Base-by-base conservation (phyloP, 2,329 filamentous ascomycete species). In the Sphaerostilbella broomeana region DNA sequence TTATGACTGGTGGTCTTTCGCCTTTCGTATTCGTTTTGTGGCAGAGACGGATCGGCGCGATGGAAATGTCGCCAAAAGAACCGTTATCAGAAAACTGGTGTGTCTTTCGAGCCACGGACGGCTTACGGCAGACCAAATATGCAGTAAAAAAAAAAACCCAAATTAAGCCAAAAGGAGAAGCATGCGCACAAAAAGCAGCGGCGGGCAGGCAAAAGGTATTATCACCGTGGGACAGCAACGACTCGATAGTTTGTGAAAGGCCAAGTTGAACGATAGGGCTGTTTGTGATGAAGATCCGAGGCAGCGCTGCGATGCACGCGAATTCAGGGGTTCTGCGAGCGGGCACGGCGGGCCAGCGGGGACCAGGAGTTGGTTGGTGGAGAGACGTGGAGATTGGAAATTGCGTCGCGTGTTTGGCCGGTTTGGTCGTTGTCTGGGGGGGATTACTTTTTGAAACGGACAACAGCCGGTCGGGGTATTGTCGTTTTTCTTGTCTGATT, bases 351-450 rank as follows among this genome's bases (percentile, higher is more conserved):
- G 28, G 24, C 19, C 26, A 19, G 20, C 17, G 36, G 32, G 35
- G 28, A 30, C 31, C 31, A 31, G 29, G 29, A 39, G 30, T 40
- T 43, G 36, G 43, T 35, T 39, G 43, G 43, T 38, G 40, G 40
- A 37, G 29, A 33, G 44, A 21, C 41, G 44, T 44, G 44, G 32
- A 41, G 44, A 43, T 43, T 45, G 38, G 51, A 56, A 55, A 56
- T 56, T 56, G 51, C 52, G 51, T 43, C 48, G 45, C 42, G 43
- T 34, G 34, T 33, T 34, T 31, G 38, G 40, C 35, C 38, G 40
- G 34, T 33, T 34, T 31, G 38, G 40, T 34, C 38, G 40, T 41
- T 38, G 40, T 42, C 35, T 31, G 34, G 40, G 40, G 30, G 17
- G 38, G 38, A 27, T 17, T 27, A 31, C 31, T 16, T 35, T 31